Evolutionary conservation across 73 alveolate genomes (phyloP).

Genomic region (Stentor coeruleus): DNA sequence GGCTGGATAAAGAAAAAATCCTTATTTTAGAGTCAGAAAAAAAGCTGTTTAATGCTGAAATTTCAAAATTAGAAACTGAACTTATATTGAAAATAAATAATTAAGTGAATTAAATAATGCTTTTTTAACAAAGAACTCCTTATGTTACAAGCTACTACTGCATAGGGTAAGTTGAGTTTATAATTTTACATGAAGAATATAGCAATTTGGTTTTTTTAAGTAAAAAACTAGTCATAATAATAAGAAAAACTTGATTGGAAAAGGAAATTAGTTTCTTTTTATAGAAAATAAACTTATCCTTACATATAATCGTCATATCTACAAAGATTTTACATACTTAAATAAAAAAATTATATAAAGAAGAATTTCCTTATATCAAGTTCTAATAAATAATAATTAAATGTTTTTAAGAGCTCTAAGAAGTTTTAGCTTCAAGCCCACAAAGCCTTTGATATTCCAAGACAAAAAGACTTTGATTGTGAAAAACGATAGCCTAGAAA

Average conservation of each 20-base stretch:
- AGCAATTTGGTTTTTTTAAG: too few relatives aligned
- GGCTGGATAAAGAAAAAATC: neutral
- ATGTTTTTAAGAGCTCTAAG: neutral
- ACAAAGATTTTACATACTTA: too few relatives aligned
- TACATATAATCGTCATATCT: too few relatives aligned
- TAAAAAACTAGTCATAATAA: too few relatives aligned
- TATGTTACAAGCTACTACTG: neutral
- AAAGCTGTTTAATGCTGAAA: neutral
- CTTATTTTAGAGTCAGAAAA: constrained; percentile 8
- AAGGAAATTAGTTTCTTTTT: too few relatives aligned
- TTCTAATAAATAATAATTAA: too few relatives aligned
- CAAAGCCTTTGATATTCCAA: neutral
- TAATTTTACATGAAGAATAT: neutral
- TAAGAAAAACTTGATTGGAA: too few relatives aligned
- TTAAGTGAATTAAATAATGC: constrained; percentile 1
- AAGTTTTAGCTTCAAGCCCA: neutral
- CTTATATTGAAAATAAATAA: neutral
- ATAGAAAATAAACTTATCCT: too few relatives aligned
- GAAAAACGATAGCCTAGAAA: neutral
- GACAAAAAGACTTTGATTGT: neutral
- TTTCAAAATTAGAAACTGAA: neutral
- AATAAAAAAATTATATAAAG: too few relatives aligned
- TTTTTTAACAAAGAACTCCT: constrained; percentile 6
- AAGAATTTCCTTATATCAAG: too few relatives aligned
- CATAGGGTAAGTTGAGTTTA: neutral